Base-by-base conservation (phyloP, 768 basidiomycete species). In the Boletus rex-veris region DNA sequence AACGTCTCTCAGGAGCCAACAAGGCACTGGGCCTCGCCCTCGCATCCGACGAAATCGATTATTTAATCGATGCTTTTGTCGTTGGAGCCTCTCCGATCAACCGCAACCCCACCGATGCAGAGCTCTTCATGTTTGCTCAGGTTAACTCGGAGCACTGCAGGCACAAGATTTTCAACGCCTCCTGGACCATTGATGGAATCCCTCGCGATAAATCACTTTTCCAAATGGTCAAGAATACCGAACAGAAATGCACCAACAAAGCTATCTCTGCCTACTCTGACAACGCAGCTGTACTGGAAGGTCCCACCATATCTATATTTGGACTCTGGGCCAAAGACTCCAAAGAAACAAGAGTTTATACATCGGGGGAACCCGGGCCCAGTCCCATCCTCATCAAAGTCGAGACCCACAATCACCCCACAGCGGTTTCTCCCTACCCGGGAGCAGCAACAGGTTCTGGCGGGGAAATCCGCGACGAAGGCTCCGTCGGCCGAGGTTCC, bases 111-210 rank as follows among this genome's bases (percentile, higher is more conserved):
- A 97, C 91, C 37, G 97, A 98, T 67, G 95, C 96, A 4, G 97
- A 99, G 69, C 78, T 99, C 8, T 99, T 99, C 81, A 99, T 98
- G 97, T 99, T 98, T 71, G 96, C 97, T 4, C 97, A 99, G 67
- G 96, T 99, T 69, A 99, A 99, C 74, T 98, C 95, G n/a, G 97
- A 99, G 71, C 97, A 98, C 67, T 99, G 97, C 71, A 81, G 97
- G 33, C 97, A 99, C 79, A 99, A 99, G 74, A 98, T 98, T 61
- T 99, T 98, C 79, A 99, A 99, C 67, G 95, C 97, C 0, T 80
- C 89, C 15, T 99, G 97, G 97, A 90, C 84, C 11, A 82, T 99
- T 59, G 89, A 98, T 63, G 87, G 79, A 3, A 63, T 76, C 38
- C 63, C 76, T 11, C 76, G 83, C 62, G 80, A 88, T 53, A 74